A percentile compares a stretch with the other conserved stretches of the same genome.
Evolutionary conservation across 2,329 filamentous ascomycete genomes (phyloP).

Genomic region (Cadophora luteo-olivacea): DNA sequence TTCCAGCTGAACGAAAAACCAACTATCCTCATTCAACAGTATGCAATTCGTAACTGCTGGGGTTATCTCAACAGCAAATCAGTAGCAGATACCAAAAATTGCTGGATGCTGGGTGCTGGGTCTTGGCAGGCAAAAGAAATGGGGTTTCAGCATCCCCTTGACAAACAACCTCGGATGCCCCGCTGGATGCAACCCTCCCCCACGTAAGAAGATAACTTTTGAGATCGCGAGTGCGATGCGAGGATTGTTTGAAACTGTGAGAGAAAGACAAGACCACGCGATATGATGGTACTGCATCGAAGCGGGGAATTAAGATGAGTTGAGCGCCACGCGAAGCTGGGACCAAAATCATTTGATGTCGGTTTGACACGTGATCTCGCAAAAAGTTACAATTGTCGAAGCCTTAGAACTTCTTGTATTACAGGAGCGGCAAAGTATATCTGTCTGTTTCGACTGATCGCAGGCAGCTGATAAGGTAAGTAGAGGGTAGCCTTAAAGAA

Average conservation of each 20-base stretch:
- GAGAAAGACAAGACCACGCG: neutral
- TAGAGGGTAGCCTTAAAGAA: too few relatives aligned
- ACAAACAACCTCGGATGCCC: conserved; percentile 6
- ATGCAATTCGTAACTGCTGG: neutral
- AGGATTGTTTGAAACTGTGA: neutral
- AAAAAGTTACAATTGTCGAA: too few relatives aligned
- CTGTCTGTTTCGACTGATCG: too few relatives aligned
- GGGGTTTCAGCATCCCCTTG: neutral
- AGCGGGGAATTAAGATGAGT: neutral
- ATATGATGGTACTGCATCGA: neutral
- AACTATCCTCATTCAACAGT: neutral
- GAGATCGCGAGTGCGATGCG: neutral
- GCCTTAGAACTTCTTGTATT: too few relatives aligned
- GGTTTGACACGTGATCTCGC: neutral
- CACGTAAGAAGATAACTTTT: neutral
- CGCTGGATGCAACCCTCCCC: neutral
- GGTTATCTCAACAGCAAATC: neutral
- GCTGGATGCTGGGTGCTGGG: neutral
- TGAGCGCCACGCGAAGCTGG: neutral
- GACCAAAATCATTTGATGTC: neutral
- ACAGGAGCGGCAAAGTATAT: too few relatives aligned
- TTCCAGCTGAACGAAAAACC: neutral
- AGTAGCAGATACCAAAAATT: neutral
- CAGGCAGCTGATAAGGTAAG: too few relatives aligned
- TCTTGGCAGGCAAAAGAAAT: neutral